Conservation (phyloP, 768 basidiomycete species). For the Dictyophora rubrovolvata region DNA sequence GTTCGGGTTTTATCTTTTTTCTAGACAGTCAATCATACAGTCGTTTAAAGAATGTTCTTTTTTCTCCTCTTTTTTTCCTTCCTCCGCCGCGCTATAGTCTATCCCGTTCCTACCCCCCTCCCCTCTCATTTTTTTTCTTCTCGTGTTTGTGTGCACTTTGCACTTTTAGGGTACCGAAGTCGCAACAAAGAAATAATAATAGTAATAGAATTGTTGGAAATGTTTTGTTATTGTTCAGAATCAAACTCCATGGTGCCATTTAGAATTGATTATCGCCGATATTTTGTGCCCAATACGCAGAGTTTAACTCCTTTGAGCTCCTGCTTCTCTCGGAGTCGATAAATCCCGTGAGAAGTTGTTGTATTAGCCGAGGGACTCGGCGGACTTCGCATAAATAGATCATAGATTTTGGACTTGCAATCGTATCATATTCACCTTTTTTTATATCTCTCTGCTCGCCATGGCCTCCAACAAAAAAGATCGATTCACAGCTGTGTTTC, state of each 20-base stretch:
- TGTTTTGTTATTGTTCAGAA: too few relatives aligned
- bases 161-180: background rate
- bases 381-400: too few relatives aligned
- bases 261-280: too few relatives aligned
- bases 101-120: background rate
- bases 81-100: background rate
- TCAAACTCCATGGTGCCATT: too few relatives aligned
- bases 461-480: conserved; percentile 35
- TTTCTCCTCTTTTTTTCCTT: background rate
- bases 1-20: background rate
- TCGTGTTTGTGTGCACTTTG: background rate
- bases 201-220: background rate
- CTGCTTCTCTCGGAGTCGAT: too few relatives aligned
- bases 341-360: too few relatives aligned
- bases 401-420: background rate
- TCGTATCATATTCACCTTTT: background rate
- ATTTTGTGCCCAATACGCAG: too few relatives aligned
- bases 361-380: too few relatives aligned
- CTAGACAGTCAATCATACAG: background rate
- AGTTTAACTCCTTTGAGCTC: too few relatives aligned
- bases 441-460: background rate
- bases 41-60: background rate
- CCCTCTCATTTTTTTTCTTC: background rate
- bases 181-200: background rate
- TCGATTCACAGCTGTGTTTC: conserved; percentile 64